phyloP scores from a whole-genome alignment of 2,329 filamentous ascomycete species.

The Neofusicoccum sp. region DNA sequence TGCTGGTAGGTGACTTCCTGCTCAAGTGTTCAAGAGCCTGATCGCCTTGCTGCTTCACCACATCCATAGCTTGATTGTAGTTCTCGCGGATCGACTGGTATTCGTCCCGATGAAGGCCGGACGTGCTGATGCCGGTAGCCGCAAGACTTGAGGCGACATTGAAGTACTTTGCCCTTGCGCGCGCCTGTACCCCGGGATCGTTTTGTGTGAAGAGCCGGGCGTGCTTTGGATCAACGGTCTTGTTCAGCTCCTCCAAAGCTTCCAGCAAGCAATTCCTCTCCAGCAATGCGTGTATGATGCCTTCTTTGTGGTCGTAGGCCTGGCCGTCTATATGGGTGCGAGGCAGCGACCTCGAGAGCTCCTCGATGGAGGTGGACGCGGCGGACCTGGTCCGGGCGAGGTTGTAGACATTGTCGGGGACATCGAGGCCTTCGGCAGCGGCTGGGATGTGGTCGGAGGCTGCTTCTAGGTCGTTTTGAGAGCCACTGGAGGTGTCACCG shows the following conservation, averaged over 20 bases:
- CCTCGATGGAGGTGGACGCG: slow-evolving; percentile 8
- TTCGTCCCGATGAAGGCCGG: slow-evolving; percentile 4
- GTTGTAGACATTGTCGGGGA: neutral
- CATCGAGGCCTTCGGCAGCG: neutral
- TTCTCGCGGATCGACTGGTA: slow-evolving; percentile 7
- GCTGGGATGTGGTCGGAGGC: neutral
- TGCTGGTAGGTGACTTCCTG: neutral
- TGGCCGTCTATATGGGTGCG: neutral
- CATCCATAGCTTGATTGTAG: slow-evolving; percentile 5
- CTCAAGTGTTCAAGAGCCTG: neutral
- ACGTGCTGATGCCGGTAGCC: neutral
- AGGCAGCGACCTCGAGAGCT: slow-evolving; percentile 11
- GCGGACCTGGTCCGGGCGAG: slow-evolving; percentile 10
- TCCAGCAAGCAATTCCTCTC: slow-evolving; percentile 44
- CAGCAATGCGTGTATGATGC: slow-evolving; percentile 46
- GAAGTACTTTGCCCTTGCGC: slow-evolving; percentile 40
- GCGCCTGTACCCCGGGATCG: slow-evolving; percentile 37
- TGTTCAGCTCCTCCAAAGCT: slow-evolving; percentile 37
- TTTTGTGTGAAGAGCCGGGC: slow-evolving; percentile 20
- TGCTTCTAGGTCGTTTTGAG: neutral
- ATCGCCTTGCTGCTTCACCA: neutral
- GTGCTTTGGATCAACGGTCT: slow-evolving; percentile 21
- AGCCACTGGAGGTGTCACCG: neutral
- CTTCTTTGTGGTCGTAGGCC: slow-evolving; percentile 27
- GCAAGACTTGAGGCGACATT: slow-evolving; percentile 28